A percentile compares a stretch with the other conserved stretches of the same genome.
Conservation (phyloP, 805 yeast species). For the Brettanomyces naardenensis region DNA sequence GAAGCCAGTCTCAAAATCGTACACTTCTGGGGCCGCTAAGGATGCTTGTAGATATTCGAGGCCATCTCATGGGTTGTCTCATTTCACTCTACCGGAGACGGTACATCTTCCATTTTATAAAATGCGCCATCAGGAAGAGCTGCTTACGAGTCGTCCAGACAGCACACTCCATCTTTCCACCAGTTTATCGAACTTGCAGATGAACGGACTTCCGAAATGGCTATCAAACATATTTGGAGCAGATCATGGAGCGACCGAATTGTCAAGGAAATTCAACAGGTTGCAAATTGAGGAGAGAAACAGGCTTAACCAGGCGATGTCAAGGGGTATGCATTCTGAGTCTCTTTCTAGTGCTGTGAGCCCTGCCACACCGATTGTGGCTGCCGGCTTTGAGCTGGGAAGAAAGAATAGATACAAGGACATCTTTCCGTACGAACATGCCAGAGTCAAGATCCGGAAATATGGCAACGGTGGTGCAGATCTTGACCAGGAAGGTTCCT, state of each 20-base stretch:
- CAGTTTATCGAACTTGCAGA: conserved; percentile 13
- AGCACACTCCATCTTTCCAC: conserved; percentile 19
- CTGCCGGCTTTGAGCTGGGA: conserved; percentile 77
- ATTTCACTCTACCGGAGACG: conserved; percentile 45
- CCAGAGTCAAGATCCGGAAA: conserved; percentile 57
- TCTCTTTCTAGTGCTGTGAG: conserved; percentile 6
- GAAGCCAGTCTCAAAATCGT: background rate
- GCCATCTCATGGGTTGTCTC: conserved; percentile 29
- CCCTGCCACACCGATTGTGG: conserved; percentile 36
- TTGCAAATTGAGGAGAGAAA: conserved; percentile 65
- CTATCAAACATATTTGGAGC: conserved; percentile 28
- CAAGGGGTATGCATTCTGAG: conserved; percentile 13
- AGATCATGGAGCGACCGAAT: conserved; percentile 29
- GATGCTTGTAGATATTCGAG: background rate
- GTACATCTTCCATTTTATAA: conserved; percentile 36
- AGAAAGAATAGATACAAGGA: conserved; percentile 81
- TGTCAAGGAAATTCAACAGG: conserved; percentile 48
- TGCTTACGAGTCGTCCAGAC: conserved; percentile 22
- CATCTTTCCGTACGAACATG: conserved; percentile 79
- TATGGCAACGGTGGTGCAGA: conserved; percentile 14
- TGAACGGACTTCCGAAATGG: conserved; percentile 46
- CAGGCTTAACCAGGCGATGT: conserved; percentile 45
- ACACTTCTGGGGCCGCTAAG: background rate
- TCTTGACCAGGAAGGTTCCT: conserved; percentile 35
- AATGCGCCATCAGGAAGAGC: conserved; percentile 48